phyloP scores from a whole-genome alignment of 768 basidiomycete species.

The Pholiota molesta region DNA sequence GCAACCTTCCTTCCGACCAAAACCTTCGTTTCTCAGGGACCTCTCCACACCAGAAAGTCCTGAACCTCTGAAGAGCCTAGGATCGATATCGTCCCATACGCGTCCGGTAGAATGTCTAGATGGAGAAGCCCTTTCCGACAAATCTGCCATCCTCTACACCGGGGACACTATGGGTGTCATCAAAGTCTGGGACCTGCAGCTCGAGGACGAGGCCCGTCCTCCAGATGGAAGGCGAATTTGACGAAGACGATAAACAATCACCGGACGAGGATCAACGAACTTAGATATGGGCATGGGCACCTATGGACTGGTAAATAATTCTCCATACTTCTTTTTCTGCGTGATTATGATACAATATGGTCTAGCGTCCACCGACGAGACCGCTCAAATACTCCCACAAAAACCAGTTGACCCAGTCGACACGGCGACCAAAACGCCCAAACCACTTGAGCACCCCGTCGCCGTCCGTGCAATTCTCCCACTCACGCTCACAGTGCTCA shows the following conservation, averaged over 20 bases:
- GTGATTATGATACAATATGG: not conserved
- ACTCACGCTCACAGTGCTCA: conserved; percentile 61
- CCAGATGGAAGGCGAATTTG: conserved; percentile 54
- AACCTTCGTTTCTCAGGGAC: conserved; percentile 50
- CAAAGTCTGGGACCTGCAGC: conserved; percentile 74
- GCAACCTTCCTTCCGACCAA: not conserved
- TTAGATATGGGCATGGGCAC: conserved; percentile 65
- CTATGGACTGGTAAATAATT: conserved; percentile 80
- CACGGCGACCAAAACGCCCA: conserved; percentile 38
- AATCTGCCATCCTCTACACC: conserved; percentile 65
- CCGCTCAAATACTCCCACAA: conserved; percentile 64
- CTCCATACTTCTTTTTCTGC: not conserved
- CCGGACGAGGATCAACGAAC: conserved; percentile 81
- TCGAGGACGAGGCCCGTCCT: conserved; percentile 29
- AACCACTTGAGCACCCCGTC: conserved; percentile 58
- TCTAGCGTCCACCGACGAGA: conserved; percentile 88
- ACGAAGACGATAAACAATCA: conserved; percentile 68
- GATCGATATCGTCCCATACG: conserved; percentile 81
- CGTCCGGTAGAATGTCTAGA: conserved; percentile 85
- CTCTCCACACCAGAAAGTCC: conserved; percentile 47
- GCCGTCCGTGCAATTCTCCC: conserved; percentile 79
- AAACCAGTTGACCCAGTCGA: conserved; percentile 27
- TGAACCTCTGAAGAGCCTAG: conserved; percentile 52
- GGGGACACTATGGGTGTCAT: conserved; percentile 93
- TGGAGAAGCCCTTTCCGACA: conserved; percentile 50